Base-by-base conservation (phyloP, 441 rosid genomes). In the Eruca vesicaria region DNA sequence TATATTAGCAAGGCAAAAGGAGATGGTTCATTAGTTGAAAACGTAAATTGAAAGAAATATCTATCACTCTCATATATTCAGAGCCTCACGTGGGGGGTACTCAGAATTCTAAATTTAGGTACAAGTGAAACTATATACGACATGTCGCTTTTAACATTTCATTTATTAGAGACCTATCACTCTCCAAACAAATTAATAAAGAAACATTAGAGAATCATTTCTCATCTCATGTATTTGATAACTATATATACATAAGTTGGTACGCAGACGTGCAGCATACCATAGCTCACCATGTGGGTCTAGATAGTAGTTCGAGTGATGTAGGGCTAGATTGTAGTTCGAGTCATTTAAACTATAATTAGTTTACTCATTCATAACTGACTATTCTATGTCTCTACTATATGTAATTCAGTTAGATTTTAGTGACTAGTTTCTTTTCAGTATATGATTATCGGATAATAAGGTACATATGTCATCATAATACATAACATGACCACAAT, bases 51-150 rank as follows among this genome's bases (percentile, higher is more conserved):
- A 61, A 28, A 68, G 62, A 75, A 52, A 52, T 38, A 56, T 23
- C 18, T 35, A 56, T 69, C 71, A 21, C 80, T 76, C 31, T 70
- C 75, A 7, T 45, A 64, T 26, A 63, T 31, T 64, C 71, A 76
- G 79, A 76, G 71, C 26, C 75, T 76, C 79, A 76, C 79, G 75
- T 76, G 75, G 79, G 15, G 52, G 4, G 53, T 63, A 21, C 16
- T 43, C 59, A 65, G 26, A 63, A 32, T 70, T 68, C 66, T 41
- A 70, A n/a, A 20, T 43, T 63, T 9, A 53, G 31, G 71, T 65
- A 70, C 41, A 32, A 63, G 52, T 63, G 53, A 63, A 32, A 64
- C 50, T 11, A 10, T 55, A 33, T 64, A 56, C 66, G 75, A 70
- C 71, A 59, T 2, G 52, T 64, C 75, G 32, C 67, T 70, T 56